These are phyloP conservation scores for Pichia sp. DNA, from an alignment of 1,139 yeast genomes.

Conservation along the genomic window DNA sequence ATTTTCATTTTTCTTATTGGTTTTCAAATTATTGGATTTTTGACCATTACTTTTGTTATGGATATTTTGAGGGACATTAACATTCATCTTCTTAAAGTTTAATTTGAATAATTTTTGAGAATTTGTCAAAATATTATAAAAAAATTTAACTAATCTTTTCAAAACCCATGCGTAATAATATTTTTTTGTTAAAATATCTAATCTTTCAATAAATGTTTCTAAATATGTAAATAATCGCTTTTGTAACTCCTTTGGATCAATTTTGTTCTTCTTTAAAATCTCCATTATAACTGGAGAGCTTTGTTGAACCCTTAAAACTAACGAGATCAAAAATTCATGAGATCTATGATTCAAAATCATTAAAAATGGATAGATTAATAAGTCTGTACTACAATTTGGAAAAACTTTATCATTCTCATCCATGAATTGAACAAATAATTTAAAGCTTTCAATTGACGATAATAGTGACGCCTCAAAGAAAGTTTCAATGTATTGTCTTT, in stretches of 20 bases:
- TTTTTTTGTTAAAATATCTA: slow-evolving; percentile 28
- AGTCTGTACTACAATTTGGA: slow-evolving; percentile 30
- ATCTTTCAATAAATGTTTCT: slow-evolving; percentile 28
- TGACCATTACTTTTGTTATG: not conserved
- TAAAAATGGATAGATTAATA: slow-evolving; percentile 40
- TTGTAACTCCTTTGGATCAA: slow-evolving; percentile 29
- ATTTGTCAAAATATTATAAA: slow-evolving; percentile 29
- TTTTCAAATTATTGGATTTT: slow-evolving; percentile 2
- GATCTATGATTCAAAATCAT: slow-evolving; percentile 46
- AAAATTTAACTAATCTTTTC: slow-evolving; percentile 30
- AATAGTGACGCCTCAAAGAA: slow-evolving; percentile 30
- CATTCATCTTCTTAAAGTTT: slow-evolving; percentile 25
- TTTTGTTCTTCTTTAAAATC: slow-evolving; percentile 28
- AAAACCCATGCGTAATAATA: slow-evolving; percentile 34
- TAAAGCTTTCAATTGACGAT: slow-evolving; percentile 31
- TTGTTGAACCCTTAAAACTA: slow-evolving; percentile 38
- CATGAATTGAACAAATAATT: slow-evolving; percentile 28
- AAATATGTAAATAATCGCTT: slow-evolving; percentile 29
- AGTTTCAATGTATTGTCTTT: slow-evolving; percentile 26
- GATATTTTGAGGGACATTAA: too few species aligned
- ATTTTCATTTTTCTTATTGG: not conserved
- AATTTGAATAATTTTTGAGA: slow-evolving; percentile 29
- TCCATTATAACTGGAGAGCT: slow-evolving; percentile 29
- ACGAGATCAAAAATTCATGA: slow-evolving; percentile 45
- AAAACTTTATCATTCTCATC: slow-evolving; percentile 26